phyloP scores from a whole-genome alignment of 257 asterid genomes.

The Ajuga chamaepitys region DNA sequence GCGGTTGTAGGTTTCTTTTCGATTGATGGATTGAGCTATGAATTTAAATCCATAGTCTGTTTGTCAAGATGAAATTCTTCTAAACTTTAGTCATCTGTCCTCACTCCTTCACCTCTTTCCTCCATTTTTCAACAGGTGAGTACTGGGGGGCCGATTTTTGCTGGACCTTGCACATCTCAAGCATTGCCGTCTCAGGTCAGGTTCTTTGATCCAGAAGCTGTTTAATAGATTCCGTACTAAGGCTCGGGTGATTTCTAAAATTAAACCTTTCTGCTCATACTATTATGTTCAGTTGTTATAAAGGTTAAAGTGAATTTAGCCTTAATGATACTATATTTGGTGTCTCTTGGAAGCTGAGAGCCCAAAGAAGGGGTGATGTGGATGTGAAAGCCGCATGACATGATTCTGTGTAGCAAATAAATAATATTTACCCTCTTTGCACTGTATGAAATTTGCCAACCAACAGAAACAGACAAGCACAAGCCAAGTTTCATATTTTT shows the following conservation, averaged over 20 bases:
- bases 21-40: too few species aligned
- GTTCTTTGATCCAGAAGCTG: slow-evolving; percentile 12
- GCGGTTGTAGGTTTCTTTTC: too few species aligned
- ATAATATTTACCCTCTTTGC: neutral
- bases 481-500: neutral
- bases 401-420: neutral
- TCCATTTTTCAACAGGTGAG: slow-evolving; percentile 40
- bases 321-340: neutral
- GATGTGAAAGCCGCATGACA: neutral
- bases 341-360: too few species aligned
- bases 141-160: slow-evolving; percentile 85
- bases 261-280: neutral
- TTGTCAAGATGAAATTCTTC: neutral
- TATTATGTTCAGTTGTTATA: neutral
- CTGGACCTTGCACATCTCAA: slow-evolving; percentile 73
- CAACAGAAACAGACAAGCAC: neutral
- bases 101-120: neutral
- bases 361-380: neutral
- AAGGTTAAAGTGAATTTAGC: neutral
- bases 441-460: neutral
- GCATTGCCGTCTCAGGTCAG: slow-evolving; percentile 68
- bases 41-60: neutral
- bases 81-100: neutral
- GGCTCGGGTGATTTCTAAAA: neutral
- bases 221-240: neutral